A percentile compares a stretch with the other conserved stretches of the same genome.
phyloP scores from a whole-genome alignment of 768 basidiomycete genomes.

The Russula sp. region DNA sequence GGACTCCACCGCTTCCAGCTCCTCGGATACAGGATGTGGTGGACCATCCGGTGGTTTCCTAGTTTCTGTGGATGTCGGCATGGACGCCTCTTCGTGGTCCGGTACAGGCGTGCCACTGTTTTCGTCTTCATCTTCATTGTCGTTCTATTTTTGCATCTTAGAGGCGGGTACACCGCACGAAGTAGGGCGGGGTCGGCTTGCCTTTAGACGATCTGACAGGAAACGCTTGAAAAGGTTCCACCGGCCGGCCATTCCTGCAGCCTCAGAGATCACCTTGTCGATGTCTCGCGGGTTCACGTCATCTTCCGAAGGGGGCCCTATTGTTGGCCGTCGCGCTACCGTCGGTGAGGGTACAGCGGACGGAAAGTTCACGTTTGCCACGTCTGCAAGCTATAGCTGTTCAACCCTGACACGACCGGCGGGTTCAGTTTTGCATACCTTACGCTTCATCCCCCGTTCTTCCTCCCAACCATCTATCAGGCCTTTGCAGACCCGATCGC shows the following conservation, averaged over 20 bases:
- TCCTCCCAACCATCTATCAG: conserved; percentile 87
- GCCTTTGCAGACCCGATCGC: conserved; percentile 73
- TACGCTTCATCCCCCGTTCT: conserved; percentile 76
- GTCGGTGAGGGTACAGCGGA: conserved; percentile 14
- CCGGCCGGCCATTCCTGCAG: conserved; percentile 83
- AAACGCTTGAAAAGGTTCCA: conserved; percentile 92
- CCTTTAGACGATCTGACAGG: conserved; percentile 66
- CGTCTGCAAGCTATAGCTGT: conserved; percentile 33
- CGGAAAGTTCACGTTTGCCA: conserved; percentile 29
- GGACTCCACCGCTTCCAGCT: conserved; percentile 35
- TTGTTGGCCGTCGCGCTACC: conserved; percentile 9
- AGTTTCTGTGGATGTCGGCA: background rate
- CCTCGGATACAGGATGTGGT: conserved; percentile 11
- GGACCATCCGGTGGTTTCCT: background rate
- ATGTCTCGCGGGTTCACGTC: conserved; percentile 81
- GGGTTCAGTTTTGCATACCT: conserved; percentile 39
- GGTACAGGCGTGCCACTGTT: background rate
- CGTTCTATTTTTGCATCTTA: background rate
- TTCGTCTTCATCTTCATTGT: conserved; percentile 5
- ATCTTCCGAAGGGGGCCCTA: conserved; percentile 40
- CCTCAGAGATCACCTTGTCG: conserved; percentile 83
- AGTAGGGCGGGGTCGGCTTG: conserved; percentile 27
- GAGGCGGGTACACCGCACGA: background rate
- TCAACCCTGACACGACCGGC: conserved; percentile 1
- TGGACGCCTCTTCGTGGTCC: background rate